Conservation (phyloP, 345 rosid genomes). For the Melaleuca alternifolia region DNA sequence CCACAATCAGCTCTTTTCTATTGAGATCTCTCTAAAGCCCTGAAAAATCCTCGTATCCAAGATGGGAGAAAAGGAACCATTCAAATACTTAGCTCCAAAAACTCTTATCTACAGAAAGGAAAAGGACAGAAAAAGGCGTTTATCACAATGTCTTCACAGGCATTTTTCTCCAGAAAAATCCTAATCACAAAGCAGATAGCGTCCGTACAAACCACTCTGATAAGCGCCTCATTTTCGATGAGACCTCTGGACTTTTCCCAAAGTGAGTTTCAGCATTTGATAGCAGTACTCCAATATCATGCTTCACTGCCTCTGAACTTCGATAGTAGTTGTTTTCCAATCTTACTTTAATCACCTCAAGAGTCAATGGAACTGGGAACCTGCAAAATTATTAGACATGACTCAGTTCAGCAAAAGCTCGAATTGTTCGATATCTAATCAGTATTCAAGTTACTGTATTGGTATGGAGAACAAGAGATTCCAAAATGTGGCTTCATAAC, state of each 20-base stretch:
- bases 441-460: neutral
- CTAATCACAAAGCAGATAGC: conserved; percentile 35
- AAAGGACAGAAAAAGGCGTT: neutral
- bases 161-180: neutral
- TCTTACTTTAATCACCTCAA: conserved; percentile 58
- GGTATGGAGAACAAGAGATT: neutral
- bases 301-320: conserved; percentile 63
- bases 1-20: conserved; percentile 10
- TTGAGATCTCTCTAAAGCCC: neutral
- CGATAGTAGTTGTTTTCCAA: conserved; percentile 81
- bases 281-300: conserved; percentile 62
- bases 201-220: conserved; percentile 44
- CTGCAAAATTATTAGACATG: conserved; percentile 21
- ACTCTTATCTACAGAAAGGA: conserved; percentile 31
- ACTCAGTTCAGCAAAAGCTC: neutral
- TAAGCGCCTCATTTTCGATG: conserved; percentile 40
- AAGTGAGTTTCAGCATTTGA: conserved; percentile 58
- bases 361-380: conserved; percentile 81
- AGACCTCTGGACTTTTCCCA: conserved; percentile 41
- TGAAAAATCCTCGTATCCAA: neutral
- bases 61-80: neutral
- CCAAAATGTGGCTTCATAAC: neutral
- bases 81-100: neutral
- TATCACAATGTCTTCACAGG: neutral
- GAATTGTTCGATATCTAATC: neutral